Percentiles rank a stretch among this genome's conserved stretches.
These are phyloP conservation scores for Urostyla sp. DNA, from an alignment of 73 alveolate species.

Conservation along the genomic window DNA sequence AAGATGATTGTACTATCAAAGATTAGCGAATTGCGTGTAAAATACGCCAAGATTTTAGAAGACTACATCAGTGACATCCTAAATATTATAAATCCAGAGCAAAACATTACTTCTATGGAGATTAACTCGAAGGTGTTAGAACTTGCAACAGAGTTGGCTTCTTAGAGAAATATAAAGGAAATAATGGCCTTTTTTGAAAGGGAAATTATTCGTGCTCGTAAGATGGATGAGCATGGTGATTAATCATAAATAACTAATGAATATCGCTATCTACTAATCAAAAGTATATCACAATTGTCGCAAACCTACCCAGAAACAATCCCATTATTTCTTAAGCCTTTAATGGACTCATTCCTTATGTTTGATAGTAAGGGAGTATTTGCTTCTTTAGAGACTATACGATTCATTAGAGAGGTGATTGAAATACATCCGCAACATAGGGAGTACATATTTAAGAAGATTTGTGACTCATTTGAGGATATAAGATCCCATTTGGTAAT, in stretches of 20 bases:
- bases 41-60: slow-evolving; percentile 71
- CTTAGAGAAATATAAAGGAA: slow-evolving; percentile 82
- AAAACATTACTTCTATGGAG: slow-evolving; percentile 71
- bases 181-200: slow-evolving; percentile 74
- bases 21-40: slow-evolving; percentile 74
- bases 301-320: slow-evolving; percentile 71
- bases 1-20: slow-evolving; percentile 83
- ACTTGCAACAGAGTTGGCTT: slow-evolving; percentile 82
- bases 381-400: slow-evolving; percentile 62
- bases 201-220: slow-evolving; percentile 60
- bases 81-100: slow-evolving; percentile 61
- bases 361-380: slow-evolving; percentile 19
- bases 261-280: slow-evolving; percentile 57
- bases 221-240: slow-evolving; percentile 67
- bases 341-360: slow-evolving; percentile 64
- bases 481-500: slow-evolving; percentile 68
- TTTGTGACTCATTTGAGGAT: slow-evolving; percentile 62
- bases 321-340: slow-evolving; percentile 32
- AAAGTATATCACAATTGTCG: slow-evolving; percentile 55
- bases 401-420: slow-evolving; percentile 61
- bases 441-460: slow-evolving; percentile 53
- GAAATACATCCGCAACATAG: slow-evolving; percentile 61
- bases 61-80: slow-evolving; percentile 78
- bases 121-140: slow-evolving; percentile 85
- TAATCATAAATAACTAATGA: slow-evolving; percentile 34